Conservation (phyloP, 2,329 filamentous ascomycete genomes). For the Curvularia spicifera region DNA sequence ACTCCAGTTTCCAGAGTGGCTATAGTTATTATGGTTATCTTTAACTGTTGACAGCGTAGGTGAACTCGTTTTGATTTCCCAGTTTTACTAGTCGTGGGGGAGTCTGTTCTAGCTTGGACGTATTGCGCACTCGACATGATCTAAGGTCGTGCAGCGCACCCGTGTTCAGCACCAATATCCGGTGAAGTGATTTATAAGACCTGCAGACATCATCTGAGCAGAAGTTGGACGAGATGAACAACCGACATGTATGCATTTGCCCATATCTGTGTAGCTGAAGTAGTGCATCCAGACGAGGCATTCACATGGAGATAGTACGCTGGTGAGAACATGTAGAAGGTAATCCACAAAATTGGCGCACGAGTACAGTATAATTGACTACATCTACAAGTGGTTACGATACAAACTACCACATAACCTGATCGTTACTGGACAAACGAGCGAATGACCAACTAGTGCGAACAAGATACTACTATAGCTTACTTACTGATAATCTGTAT, state of each 20-base stretch:
- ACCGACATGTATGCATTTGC: neutral
- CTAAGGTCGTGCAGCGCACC: neutral
- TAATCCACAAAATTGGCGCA: neutral
- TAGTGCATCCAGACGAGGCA: neutral
- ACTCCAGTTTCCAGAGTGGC: no score
- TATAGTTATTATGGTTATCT: no score
- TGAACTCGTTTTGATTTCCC: no score
- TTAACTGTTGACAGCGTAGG: no score
- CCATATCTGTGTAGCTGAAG: neutral
- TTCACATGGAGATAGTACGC: neutral
- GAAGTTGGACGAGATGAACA: neutral
- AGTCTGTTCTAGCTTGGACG: neutral
- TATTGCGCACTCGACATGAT: neutral
- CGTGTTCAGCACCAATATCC: no score
- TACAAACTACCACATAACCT: neutral
- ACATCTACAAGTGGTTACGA: constrained; percentile 2
- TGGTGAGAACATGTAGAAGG: neutral
- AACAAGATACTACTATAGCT: constrained; percentile 5
- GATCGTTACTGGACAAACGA: neutral
- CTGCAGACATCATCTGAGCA: neutral
- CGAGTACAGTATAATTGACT: neutral
- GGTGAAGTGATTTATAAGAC: neutral
- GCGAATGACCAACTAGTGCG: neutral
- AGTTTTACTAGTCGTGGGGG: no score
- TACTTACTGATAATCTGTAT: constrained; percentile 14